These are phyloP conservation scores for Lactarius pseudohatsudake DNA, from an alignment of 768 basidiomycete species.

Conservation along the genomic window DNA sequence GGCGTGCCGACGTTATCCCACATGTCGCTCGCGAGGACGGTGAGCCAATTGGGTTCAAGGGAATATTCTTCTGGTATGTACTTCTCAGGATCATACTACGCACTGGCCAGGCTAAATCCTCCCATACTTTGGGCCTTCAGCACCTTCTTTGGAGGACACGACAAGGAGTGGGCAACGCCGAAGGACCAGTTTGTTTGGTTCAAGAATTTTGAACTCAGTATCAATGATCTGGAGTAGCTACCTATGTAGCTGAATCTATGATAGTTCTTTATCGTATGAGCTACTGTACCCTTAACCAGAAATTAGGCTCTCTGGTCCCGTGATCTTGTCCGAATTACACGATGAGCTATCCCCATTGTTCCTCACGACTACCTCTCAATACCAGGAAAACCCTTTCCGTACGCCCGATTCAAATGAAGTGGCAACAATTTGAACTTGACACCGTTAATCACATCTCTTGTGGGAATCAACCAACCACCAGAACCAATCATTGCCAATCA, in stretches of 20 bases:
- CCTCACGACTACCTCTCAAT: too few relatives aligned
- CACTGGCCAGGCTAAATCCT: too few relatives aligned
- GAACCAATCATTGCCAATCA: too few relatives aligned
- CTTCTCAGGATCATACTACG: not conserved
- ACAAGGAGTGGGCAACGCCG: conserved; percentile 63
- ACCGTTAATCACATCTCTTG: too few relatives aligned
- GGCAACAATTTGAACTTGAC: too few relatives aligned
- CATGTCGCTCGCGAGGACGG: conserved; percentile 5
- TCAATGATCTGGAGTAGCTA: conserved; percentile 23
- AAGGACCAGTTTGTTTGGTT: conserved; percentile 77
- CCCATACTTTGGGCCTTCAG: conserved; percentile 35
- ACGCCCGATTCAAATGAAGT: too few relatives aligned
- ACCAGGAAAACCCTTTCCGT: too few relatives aligned
- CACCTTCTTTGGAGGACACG: conserved; percentile 81
- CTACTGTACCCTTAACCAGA: not conserved
- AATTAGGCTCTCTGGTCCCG: not conserved
- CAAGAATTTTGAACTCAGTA: conserved; percentile 57
- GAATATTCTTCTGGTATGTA: conserved; percentile 73
- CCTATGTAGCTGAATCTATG: not conserved
- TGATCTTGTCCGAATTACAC: too few relatives aligned
- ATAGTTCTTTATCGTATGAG: not conserved
- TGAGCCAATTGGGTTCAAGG: conserved; percentile 40
- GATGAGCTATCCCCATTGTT: too few relatives aligned
- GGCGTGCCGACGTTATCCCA: not conserved
- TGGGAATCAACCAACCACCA: too few relatives aligned